Evolutionary conservation across 768 basidiomycete species (phyloP).

Genomic region (Suillus subalutaceus): DNA sequence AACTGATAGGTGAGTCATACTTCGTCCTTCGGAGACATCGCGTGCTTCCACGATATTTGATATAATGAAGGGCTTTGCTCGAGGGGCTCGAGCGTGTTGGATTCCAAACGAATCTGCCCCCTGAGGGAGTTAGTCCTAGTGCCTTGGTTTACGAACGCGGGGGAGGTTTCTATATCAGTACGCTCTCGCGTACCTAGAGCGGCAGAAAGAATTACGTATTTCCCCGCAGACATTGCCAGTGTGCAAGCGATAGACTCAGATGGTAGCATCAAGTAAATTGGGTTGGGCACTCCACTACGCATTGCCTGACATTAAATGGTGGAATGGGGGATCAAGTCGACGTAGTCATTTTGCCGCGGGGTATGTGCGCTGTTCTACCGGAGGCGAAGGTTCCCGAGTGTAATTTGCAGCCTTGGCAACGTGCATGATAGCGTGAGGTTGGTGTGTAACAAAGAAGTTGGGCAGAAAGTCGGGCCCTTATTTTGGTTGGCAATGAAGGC

Average conservation of each 20-base stretch:
- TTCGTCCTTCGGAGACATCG: background rate
- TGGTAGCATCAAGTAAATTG: conserved; percentile 52
- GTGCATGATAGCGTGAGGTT: conserved; percentile 39
- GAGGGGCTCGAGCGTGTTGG: conserved; percentile 39
- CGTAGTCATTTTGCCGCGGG: conserved; percentile 36
- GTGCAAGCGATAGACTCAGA: conserved; percentile 48
- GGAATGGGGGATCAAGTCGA: conserved; percentile 31
- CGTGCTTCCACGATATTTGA: background rate
- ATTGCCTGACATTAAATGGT: conserved; percentile 32
- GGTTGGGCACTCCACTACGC: conserved; percentile 30
- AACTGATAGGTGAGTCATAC: conserved; percentile 25
- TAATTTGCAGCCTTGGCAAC: conserved; percentile 46
- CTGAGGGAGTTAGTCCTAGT: conserved; percentile 39
- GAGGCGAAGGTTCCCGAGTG: background rate
- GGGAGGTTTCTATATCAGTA: conserved; percentile 45
- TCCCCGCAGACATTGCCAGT: conserved; percentile 31
- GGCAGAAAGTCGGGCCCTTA: conserved; percentile 49
- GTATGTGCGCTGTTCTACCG: conserved; percentile 19
- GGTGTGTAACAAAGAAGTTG: conserved; percentile 51
- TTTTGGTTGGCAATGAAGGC: conserved; percentile 69
- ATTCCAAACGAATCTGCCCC: conserved; percentile 41
- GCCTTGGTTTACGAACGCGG: conserved; percentile 33
- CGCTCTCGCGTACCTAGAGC: background rate
- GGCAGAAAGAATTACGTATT: background rate
- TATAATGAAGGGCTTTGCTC: conserved; percentile 37